Conservation (phyloP, 345 rosid species). For the Fremontodendron californicum region DNA sequence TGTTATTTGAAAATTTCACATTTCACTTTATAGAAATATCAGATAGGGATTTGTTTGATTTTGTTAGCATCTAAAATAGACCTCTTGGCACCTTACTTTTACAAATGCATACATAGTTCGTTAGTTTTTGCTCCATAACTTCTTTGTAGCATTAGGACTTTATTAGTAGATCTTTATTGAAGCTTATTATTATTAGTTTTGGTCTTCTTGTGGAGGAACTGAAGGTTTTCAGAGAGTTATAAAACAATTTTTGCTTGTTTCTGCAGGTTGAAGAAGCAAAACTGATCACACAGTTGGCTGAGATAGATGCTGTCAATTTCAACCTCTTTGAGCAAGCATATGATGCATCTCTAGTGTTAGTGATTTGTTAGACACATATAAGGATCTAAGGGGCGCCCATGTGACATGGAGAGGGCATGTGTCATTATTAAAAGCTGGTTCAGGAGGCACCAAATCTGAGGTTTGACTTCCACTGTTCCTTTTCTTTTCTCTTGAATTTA, state of each 20-base stretch:
- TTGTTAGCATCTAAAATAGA: neutral
- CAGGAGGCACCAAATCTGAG: conserved; percentile 43
- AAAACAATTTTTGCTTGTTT: conserved; percentile 7
- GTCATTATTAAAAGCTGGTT: conserved; percentile 52
- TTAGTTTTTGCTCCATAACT: neutral
- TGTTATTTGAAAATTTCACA: neutral
- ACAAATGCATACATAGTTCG: neutral
- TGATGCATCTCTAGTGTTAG: conserved; percentile 55
- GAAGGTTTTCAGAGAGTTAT: neutral
- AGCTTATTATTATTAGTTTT: neutral
- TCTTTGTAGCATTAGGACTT: neutral
- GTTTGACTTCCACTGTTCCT: conserved; percentile 26
- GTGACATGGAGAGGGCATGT: conserved; percentile 72
- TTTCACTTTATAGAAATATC: neutral
- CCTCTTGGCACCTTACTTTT: neutral
- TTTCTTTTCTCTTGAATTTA: conserved; percentile 8
- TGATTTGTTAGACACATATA: conserved; percentile 67
- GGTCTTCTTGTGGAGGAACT: neutral
- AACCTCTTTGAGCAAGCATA: conserved; percentile 73
- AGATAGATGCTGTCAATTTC: conserved; percentile 59
- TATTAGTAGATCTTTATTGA: neutral
- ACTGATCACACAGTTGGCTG: conserved; percentile 62
- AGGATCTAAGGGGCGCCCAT: conserved; percentile 56
- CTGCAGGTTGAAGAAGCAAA: conserved; percentile 79
- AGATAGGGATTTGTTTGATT: neutral